A percentile compares a stretch with the other conserved stretches of the same genome.
phyloP scores from a whole-genome alignment of 2,329 filamentous ascomycete species.

The Amauroascus verrucosus region DNA sequence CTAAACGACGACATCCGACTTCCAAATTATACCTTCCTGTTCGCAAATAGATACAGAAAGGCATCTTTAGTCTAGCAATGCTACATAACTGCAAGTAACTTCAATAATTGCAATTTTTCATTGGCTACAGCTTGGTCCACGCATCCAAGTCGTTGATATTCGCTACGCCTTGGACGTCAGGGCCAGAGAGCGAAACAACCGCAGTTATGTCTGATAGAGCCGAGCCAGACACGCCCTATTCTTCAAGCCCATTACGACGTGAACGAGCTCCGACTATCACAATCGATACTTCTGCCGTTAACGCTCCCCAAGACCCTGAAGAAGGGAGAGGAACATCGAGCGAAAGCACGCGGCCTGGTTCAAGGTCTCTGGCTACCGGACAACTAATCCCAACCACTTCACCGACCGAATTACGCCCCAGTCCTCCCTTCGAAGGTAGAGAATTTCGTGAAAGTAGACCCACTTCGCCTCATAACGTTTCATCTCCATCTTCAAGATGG shows the following conservation, averaged over 20 bases:
- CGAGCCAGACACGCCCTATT: conserved; percentile 21
- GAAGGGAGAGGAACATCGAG: background rate
- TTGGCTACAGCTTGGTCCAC: background rate
- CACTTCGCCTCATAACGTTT: conserved; percentile 58
- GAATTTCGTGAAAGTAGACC: conserved; percentile 44
- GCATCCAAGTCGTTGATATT: background rate
- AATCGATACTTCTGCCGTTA: conserved; percentile 47
- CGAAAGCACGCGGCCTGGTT: conserved; percentile 1
- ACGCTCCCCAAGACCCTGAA: conserved; percentile 18
- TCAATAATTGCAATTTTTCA: background rate
- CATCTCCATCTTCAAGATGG: conserved; percentile 48
- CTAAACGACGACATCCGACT: background rate
- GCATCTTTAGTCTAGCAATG: background rate
- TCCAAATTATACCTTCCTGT: background rate
- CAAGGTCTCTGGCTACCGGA: background rate
- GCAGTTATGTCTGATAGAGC: conserved; percentile 5
- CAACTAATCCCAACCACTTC: conserved; percentile 2
- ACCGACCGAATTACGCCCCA: background rate
- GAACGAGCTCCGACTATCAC: conserved; percentile 46
- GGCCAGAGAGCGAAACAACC: background rate
- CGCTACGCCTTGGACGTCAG: background rate
- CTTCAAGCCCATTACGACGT: conserved; percentile 30
- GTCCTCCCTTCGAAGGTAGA: conserved; percentile 2
- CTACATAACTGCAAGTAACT: background rate
- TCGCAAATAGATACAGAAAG: background rate